Evolutionary conservation across 2,329 filamentous ascomycete genomes (phyloP).

Genomic region (Trichoderma guizhouense): DNA sequence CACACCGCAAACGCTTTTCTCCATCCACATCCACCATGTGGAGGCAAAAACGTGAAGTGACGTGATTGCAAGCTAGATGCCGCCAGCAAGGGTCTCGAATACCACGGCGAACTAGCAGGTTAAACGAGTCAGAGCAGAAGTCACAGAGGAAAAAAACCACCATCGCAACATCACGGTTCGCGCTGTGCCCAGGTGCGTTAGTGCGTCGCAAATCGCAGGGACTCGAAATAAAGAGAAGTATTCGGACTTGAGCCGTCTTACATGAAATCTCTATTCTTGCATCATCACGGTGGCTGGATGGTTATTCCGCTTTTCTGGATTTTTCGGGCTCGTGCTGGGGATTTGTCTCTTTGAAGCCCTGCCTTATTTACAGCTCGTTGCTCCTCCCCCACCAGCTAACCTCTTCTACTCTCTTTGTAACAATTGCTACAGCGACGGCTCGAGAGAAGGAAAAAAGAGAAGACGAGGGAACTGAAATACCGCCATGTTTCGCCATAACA

Average conservation of each 20-base stretch:
- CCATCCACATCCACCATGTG: conserved; percentile 8
- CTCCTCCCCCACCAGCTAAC: not conserved
- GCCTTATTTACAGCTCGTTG: not conserved
- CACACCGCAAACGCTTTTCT: not conserved
- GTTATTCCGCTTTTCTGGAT: not conserved
- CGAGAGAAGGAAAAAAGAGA: not conserved
- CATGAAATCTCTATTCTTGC: conserved; percentile 11
- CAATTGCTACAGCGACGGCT: not conserved
- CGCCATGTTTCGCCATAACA: conserved; percentile 10
- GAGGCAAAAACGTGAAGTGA: conserved; percentile 18
- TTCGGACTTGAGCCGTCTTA: not conserved
- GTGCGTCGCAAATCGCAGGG: not conserved
- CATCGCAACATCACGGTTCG: conserved; percentile 2
- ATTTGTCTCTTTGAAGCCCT: not conserved
- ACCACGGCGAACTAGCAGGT: not conserved
- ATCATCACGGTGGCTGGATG: conserved; percentile 14
- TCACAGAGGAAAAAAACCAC: not conserved
- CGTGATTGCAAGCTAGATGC: conserved; percentile 9
- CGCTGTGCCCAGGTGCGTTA: conserved; percentile 17
- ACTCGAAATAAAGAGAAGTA: not conserved
- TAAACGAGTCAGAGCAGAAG: not conserved
- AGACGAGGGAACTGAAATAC: not conserved
- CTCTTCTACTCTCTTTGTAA: not conserved
- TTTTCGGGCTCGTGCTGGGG: not conserved
- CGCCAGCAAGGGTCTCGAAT: not conserved